These are phyloP conservation scores for Lasiosphaeria hispida DNA, from an alignment of 495 filamentous ascomycete species.

Conservation along the genomic window DNA sequence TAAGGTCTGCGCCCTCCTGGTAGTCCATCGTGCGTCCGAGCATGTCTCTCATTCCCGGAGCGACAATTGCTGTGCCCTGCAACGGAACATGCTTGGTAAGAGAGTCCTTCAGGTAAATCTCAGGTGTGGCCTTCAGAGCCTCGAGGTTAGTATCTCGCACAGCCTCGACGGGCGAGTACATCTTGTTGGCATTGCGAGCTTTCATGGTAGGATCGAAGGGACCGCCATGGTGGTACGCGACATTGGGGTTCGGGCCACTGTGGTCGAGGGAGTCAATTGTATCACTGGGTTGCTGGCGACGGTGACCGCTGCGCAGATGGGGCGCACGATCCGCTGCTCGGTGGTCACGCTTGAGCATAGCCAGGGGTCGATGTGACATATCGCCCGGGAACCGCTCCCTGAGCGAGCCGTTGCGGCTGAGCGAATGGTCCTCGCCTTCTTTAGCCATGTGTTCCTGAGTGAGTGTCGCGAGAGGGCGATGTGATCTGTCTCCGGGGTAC, in stretches of 20 bases:
- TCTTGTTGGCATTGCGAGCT: conserved; percentile 63
- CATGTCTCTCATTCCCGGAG: conserved; percentile 65
- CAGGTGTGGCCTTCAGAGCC: conserved; percentile 78
- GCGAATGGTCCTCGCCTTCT: conserved; percentile 15
- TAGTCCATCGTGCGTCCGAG: conserved; percentile 73
- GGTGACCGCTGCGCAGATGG: conserved; percentile 47
- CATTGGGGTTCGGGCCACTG: conserved; percentile 43
- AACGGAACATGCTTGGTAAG: conserved; percentile 75
- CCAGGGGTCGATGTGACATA: conserved; percentile 60
- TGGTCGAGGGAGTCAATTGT: conserved; percentile 77
- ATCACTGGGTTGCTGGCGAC: conserved; percentile 67
- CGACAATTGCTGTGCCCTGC: conserved; percentile 74
- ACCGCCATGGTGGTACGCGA: conserved; percentile 83
- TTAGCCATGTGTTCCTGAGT: conserved; percentile 18
- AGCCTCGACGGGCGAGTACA: conserved; percentile 72
- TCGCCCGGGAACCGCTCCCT: conserved; percentile 58
- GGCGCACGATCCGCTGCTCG: conserved; percentile 61
- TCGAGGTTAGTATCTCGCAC: conserved; percentile 69
- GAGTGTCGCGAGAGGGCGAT: conserved; percentile 16
- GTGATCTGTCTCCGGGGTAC: conserved; percentile 21
- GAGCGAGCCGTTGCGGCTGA: conserved; percentile 50
- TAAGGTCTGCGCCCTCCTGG: conserved; percentile 81
- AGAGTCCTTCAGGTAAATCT: conserved; percentile 73
- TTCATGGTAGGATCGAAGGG: conserved; percentile 84
- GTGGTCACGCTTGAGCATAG: conserved; percentile 54